A percentile compares a stretch with the other conserved stretches of the same genome.
These are phyloP conservation scores for Sporisorium graminicola DNA, from an alignment of 1,284 basidiomycete genomes.

Conservation along the genomic window DNA sequence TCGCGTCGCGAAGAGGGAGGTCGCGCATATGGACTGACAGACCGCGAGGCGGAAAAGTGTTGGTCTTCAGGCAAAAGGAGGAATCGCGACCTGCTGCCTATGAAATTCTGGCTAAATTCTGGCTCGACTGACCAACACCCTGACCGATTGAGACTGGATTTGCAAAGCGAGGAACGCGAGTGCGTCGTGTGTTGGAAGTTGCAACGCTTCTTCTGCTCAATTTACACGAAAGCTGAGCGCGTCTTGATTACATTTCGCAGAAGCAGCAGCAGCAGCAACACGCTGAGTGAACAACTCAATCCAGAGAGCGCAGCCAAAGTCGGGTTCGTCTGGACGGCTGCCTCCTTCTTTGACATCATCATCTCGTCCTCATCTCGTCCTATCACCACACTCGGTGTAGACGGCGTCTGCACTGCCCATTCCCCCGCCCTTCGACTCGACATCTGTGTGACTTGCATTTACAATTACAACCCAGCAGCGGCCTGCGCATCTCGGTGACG, in stretches of 20 bases:
- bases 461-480: neutral
- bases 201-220: neutral
- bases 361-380: neutral
- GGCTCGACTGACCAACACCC: too few species aligned
- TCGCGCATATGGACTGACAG: conserved; percentile 2
- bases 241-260: neutral
- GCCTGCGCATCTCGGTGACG: neutral
- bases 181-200: conserved; percentile 1
- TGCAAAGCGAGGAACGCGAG: neutral
- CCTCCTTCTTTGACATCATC: neutral
- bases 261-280: neutral
- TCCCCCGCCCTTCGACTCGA: neutral
- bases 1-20: conserved; percentile 8
- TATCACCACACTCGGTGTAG: neutral
- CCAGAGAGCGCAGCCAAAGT: neutral
- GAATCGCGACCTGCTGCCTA: conserved; percentile 2
- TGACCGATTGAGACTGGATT: too few species aligned
- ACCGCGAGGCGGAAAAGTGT: neutral
- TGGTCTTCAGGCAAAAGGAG: neutral
- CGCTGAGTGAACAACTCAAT: neutral
- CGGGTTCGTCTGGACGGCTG: neutral
- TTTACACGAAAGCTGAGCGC: conserved; percentile 5
- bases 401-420: neutral
- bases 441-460: neutral
- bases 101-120: too few species aligned